Evolutionary conservation across 495 filamentous ascomycete genomes (phyloP).

Genomic region (Neurospora discreta): DNA sequence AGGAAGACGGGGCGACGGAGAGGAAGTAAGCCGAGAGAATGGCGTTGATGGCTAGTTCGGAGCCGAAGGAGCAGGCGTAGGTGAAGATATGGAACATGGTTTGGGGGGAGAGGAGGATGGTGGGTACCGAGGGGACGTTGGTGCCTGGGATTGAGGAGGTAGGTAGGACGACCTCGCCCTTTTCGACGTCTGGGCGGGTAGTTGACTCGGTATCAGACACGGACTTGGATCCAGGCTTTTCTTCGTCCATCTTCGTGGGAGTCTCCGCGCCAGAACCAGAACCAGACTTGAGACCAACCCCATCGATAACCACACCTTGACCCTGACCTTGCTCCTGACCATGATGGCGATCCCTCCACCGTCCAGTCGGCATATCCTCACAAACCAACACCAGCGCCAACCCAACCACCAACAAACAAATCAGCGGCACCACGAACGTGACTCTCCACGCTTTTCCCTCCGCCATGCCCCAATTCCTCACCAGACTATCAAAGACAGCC

Average conservation of each 20-base stretch:
- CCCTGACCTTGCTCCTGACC: background rate
- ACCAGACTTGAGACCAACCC: background rate
- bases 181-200: constrained; percentile 21
- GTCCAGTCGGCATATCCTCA: constrained; percentile 75
- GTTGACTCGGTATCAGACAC: constrained; percentile 23
- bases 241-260: background rate
- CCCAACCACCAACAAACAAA: constrained; percentile 57
- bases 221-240: constrained; percentile 16
- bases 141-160: no score
- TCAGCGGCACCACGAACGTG: constrained; percentile 71
- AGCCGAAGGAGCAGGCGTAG: constrained; percentile 83
- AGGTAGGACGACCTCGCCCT: constrained; percentile 22
- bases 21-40: constrained; percentile 72
- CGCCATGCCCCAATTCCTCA: constrained; percentile 41
- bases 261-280: background rate
- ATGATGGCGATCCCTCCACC: constrained; percentile 60
- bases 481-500: constrained; percentile 75
- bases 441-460: constrained; percentile 72
- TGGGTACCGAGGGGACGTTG: constrained; percentile 53
- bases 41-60: constrained; percentile 76
- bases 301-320: background rate
- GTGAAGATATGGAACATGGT: constrained; percentile 53
- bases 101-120: constrained; percentile 49
- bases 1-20: constrained; percentile 54
- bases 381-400: constrained; percentile 60